phyloP scores from a whole-genome alignment of 2,329 filamentous ascomycete genomes.

The Myriosclerotinia duriaeana region DNA sequence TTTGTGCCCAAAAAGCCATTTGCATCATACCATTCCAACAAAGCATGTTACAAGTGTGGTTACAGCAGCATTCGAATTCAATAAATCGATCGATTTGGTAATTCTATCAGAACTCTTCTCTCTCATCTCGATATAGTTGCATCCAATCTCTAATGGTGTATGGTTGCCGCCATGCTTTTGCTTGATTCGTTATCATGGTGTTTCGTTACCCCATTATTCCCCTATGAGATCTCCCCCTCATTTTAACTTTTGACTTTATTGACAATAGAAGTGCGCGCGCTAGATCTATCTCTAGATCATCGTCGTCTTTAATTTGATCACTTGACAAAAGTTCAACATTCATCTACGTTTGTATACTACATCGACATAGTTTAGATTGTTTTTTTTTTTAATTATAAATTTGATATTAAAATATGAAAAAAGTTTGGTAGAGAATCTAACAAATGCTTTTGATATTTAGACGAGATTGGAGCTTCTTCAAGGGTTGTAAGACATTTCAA shows the following conservation, averaged over 20 bases:
- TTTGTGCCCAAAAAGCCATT: slow-evolving; percentile 17
- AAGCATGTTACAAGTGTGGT: slow-evolving; percentile 12
- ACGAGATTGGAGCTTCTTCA: background rate
- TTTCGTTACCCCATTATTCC: background rate
- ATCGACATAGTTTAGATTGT: no score
- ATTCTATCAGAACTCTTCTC: background rate
- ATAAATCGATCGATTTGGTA: slow-evolving; percentile 15
- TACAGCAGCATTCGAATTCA: slow-evolving; percentile 15
- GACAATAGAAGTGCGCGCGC: background rate
- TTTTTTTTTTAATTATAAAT: no score
- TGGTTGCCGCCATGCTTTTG: slow-evolving; percentile 11
- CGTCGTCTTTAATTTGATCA: background rate
- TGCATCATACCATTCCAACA: background rate
- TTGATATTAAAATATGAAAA: no score
- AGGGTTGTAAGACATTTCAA: slow-evolving; percentile 16
- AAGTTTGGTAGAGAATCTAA: background rate
- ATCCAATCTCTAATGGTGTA: background rate
- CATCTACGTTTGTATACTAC: no score
- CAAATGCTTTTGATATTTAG: no score
- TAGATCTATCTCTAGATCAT: background rate
- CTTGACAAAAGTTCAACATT: background rate
- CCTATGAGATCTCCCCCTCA: background rate
- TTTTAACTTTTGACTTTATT: background rate
- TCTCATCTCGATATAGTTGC: slow-evolving; percentile 1
- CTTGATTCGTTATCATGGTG: background rate